Base-by-base conservation (phyloP, 179 eudicot species). In the Spergularia azorica region DNA sequence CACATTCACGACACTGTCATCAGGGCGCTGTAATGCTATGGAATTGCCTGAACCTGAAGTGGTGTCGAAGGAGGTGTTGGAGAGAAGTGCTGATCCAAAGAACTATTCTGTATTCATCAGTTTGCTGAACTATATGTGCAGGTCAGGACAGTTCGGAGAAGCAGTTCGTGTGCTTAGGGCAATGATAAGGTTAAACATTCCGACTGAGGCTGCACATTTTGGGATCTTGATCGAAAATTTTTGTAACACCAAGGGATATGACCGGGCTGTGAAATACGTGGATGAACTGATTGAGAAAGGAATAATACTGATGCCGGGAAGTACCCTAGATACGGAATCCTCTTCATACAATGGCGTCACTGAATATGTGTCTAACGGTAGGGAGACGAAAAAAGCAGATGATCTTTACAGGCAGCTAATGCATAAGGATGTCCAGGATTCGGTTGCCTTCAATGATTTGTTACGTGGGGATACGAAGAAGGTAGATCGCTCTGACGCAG, bases 161-260 rank as follows among this genome's bases (percentile, higher is more conserved):
- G 97, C 97, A 69, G 84, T 84, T 17, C 91, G 91, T 81, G 97
- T 91, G 56, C 92, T 92, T 46, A 88, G 87, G 77, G 87, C 90
- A 12, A 95, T 95, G 98, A 83, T 81, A 64, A 82, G 88, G 59
- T 74, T 95, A 77, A 83, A 87, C 63, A 78, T 95, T 84, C 91
- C 96, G 0, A 86, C 92, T 58, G 95, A 95, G 80, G 92, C 98
- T 54, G 97, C 97, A 15, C 98, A 92, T 71, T 95, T 89, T 79
- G 96, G 98, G 10, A 52, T 91, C 67, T 76, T 95, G 48, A 89
- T 95, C 61, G 97, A 92, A 82, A 87, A 83, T 81, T 90, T 82
- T 72, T 92, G 97, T 81, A 90, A 91, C 86, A 82, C 87, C 38
- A 86, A 83, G 73, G 75, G 70, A 1, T 91, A 87, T 84, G 96